Conservation (phyloP, 257 asterid genomes). For the Przewalskia tangutica region DNA sequence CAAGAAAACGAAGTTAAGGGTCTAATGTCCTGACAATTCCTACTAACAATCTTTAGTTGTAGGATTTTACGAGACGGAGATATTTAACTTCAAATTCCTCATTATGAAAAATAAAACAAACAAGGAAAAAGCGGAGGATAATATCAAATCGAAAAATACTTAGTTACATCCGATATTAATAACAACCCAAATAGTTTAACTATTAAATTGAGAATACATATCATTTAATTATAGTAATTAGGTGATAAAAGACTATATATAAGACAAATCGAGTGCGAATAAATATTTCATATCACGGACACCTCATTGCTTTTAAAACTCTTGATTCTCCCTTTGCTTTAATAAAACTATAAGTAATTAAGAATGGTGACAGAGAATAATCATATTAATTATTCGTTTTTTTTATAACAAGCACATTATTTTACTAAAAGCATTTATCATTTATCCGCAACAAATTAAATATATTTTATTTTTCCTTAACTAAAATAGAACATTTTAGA, state of each 20-base stretch:
- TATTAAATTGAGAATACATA: no score
- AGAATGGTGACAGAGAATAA: not conserved
- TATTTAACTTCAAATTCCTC: no score
- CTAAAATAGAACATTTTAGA: not conserved
- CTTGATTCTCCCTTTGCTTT: not conserved
- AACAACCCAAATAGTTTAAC: no score
- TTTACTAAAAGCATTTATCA: not conserved
- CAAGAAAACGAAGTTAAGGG: not conserved
- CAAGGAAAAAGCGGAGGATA: not conserved
- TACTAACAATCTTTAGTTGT: not conserved
- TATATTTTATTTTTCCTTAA: not conserved
- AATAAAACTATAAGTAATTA: not conserved
- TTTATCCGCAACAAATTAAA: not conserved
- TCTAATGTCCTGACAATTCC: not conserved
- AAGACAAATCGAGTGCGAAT: not conserved
- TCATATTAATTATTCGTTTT: not conserved
- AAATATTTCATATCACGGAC: not conserved
- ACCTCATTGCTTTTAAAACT: not conserved
- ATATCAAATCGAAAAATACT: no score
- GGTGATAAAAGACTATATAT: not conserved
- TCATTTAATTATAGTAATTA: no score
- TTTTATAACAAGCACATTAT: not conserved
- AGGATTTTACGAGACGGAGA: no score
- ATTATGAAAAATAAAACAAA: no score
- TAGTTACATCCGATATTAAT: no score